Evolutionary conservation across 2,329 filamentous ascomycete species (phyloP).

Genomic region (Aspergillus eucalypticola): DNA sequence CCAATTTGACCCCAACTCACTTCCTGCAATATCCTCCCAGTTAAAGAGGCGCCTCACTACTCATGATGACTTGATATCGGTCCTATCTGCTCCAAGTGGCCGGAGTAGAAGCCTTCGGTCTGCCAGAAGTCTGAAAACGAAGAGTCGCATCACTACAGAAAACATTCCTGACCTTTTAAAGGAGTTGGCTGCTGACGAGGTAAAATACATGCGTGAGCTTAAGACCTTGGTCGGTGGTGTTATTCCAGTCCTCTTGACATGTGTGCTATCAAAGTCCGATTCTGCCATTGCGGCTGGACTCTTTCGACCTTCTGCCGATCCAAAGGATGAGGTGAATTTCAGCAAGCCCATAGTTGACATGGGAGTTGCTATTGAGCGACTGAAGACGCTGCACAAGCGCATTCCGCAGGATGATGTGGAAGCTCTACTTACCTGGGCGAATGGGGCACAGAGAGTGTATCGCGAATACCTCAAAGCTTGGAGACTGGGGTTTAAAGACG

Average conservation of each 20-base stretch:
- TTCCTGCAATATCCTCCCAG: slow-evolving; percentile 47
- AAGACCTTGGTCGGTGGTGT: slow-evolving; percentile 93
- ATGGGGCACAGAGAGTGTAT: slow-evolving; percentile 75
- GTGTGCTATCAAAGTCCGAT: slow-evolving; percentile 73
- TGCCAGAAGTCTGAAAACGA: slow-evolving; percentile 74
- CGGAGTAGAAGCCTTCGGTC: slow-evolving; percentile 71
- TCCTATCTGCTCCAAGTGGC: slow-evolving; percentile 68
- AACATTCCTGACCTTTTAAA: slow-evolving; percentile 74
- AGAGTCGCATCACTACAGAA: slow-evolving; percentile 65
- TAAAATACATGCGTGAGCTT: slow-evolving; percentile 84
- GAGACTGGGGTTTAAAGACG: slow-evolving; percentile 90
- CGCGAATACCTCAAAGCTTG: slow-evolving; percentile 82
- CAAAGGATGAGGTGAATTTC: slow-evolving; percentile 61
- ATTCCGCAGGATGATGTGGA: slow-evolving; percentile 74
- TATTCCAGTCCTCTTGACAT: slow-evolving; percentile 84
- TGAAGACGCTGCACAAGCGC: slow-evolving; percentile 76
- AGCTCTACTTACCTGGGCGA: slow-evolving; percentile 76
- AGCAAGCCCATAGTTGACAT: slow-evolving; percentile 91
- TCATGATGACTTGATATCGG: slow-evolving; percentile 91
- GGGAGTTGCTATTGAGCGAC: slow-evolving; percentile 83
- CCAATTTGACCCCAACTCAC: slow-evolving; percentile 46
- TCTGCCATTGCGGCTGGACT: slow-evolving; percentile 65
- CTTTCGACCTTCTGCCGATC: slow-evolving; percentile 60
- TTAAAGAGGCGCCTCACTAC: slow-evolving; percentile 79
- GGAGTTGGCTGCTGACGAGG: slow-evolving; percentile 80